Base-by-base conservation (phyloP, 148 eudicot genomes). In the Mesembryanthemum crystallinum region DNA sequence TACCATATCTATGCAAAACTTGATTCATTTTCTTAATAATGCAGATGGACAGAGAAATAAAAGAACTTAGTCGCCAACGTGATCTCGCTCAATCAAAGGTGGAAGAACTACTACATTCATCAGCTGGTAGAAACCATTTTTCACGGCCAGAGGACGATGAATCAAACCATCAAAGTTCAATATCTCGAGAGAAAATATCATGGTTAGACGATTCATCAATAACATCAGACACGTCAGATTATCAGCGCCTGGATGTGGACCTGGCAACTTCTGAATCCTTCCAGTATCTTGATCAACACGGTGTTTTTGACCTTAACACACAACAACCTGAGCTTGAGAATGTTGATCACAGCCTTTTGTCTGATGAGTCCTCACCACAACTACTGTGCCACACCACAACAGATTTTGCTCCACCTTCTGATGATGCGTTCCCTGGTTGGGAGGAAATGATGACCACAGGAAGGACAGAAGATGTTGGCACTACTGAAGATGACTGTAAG, bases 41-140 rank as follows among this genome's bases (percentile, higher is more conserved):
- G 77, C 87, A 96, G 97, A 96, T 91, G 99, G 97, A 86, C 67
- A 83, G 80, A 72, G 98, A 96, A 83, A 92, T 96, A 74, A 84
- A 75, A 80, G 97, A 88, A 76, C 80, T 96, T 61, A 92, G 90
- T 69, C 77, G 76, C 47, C 90, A 96, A 65, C 93, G 93, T 11
- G 93, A 96, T 72, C 76, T 83, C 42, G 99, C 99, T 76, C 90
- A 86, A 78, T 88, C 89, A 64, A 89, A 80, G 63, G 64, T 88
- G 25, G 86, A 91, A 78, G 85, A 89, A 84, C 76, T 96, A 78
- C 61, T 90, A 67, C 74, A 68, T 20, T 82, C 93, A 69, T 35
- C 39, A 35, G 76, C 67, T 28, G 81, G 73, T 65, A 85, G 74
- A 49, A 63, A 60, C 51, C 78, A 72, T 71, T 54, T 68, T 80